A percentile compares a stretch with the other conserved stretches of the same genome.
These are phyloP conservation scores for Talaromyces wortmannii DNA, from an alignment of 495 filamentous ascomycete species.

Conservation along the genomic window DNA sequence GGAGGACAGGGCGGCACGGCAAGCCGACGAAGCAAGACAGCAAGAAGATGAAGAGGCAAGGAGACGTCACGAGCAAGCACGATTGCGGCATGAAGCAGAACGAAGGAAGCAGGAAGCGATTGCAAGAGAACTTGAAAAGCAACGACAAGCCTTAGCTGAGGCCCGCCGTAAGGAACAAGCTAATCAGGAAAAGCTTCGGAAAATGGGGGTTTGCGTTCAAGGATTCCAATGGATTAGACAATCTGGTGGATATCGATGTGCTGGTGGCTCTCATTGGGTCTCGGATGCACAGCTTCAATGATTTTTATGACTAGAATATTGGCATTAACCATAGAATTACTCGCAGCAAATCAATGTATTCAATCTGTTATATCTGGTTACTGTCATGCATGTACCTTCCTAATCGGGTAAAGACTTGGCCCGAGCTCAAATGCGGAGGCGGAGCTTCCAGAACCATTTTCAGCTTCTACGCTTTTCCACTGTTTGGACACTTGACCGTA, in stretches of 20 bases:
- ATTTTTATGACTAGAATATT: background rate
- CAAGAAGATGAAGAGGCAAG: slow-evolving; percentile 15
- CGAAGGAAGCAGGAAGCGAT: slow-evolving; percentile 21
- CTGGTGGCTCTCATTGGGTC: slow-evolving; percentile 44
- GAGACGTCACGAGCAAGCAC: slow-evolving; percentile 24
- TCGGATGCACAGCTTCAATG: slow-evolving; percentile 17
- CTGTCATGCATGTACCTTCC: no score
- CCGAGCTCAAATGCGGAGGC: no score
- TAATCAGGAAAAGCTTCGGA: slow-evolving; percentile 33
- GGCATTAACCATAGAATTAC: no score
- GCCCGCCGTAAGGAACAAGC: slow-evolving; percentile 27
- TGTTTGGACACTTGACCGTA: no score
- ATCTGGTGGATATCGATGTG: slow-evolving; percentile 43
- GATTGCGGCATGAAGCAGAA: slow-evolving; percentile 20
- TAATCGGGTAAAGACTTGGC: no score
- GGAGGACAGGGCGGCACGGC: slow-evolving; percentile 7
- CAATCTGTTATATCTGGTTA: no score
- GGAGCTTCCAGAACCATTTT: no score
- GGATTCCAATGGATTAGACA: slow-evolving; percentile 53
- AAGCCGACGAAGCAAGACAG: slow-evolving; percentile 9
- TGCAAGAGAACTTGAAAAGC: slow-evolving; percentile 15
- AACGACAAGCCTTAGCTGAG: slow-evolving; percentile 14
- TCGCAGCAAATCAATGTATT: no score
- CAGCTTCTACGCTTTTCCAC: no score
- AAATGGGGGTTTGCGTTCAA: slow-evolving; percentile 40